A percentile compares a stretch with the other conserved stretches of the same genome.
Evolutionary conservation across 495 filamentous ascomycete species (phyloP).

Genomic region (Aspergillus cavernicola): DNA sequence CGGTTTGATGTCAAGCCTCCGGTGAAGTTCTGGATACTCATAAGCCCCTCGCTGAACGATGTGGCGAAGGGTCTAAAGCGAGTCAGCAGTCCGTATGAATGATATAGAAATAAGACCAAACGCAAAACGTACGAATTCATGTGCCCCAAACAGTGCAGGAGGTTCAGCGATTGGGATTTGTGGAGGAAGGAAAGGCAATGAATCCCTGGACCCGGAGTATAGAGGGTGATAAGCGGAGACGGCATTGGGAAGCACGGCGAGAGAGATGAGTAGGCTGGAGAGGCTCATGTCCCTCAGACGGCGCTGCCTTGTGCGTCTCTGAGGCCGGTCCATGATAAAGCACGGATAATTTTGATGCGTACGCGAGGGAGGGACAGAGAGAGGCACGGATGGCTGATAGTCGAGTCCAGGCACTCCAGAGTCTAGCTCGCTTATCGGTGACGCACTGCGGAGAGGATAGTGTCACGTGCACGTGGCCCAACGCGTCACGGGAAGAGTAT

Average conservation of each 20-base stretch:
- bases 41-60: slow-evolving; percentile 84
- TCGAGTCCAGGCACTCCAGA: background rate
- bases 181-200: slow-evolving; percentile 32
- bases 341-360: slow-evolving; percentile 13
- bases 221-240: slow-evolving; percentile 29
- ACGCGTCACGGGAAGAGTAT: slow-evolving; percentile 16
- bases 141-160: slow-evolving; percentile 18
- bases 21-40: slow-evolving; percentile 68
- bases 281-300: slow-evolving; percentile 12
- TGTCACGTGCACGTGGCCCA: background rate
- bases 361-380: slow-evolving; percentile 14
- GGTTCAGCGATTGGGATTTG: slow-evolving; percentile 26
- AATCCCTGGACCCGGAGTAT: slow-evolving; percentile 26
- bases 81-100: background rate
- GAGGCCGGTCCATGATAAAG: slow-evolving; percentile 15
- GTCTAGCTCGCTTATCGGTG: slow-evolving; percentile 22
- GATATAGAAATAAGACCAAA: too few species aligned
- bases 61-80: slow-evolving; percentile 72
- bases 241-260: slow-evolving; percentile 19
- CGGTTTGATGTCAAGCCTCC: slow-evolving; percentile 65
- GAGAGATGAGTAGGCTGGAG: slow-evolving; percentile 20
- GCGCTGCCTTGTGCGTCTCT: slow-evolving; percentile 12
- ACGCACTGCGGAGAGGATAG: slow-evolving; percentile 25
- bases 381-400: slow-evolving; percentile 12
- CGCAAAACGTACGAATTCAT: slow-evolving; percentile 44